Conservation (phyloP, 306 rosid species). For the Gleditsia sinensis region DNA sequence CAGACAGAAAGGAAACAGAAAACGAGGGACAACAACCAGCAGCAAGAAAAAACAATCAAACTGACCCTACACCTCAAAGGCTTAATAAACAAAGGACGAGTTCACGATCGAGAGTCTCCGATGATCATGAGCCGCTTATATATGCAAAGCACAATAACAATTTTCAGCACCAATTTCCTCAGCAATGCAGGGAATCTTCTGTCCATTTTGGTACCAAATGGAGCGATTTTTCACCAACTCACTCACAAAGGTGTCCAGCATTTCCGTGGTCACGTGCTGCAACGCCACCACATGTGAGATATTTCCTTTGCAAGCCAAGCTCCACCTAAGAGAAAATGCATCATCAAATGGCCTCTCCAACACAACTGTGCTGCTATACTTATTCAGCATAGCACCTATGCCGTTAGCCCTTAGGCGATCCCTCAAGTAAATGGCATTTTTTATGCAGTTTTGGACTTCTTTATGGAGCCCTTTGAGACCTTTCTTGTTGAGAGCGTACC, state of each 20-base stretch:
- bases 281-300: constrained; percentile 48
- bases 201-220: neutral
- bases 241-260: neutral
- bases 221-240: constrained; percentile 30
- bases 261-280: neutral
- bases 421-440: constrained; percentile 40
- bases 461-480: constrained; percentile 65
- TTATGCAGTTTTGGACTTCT: constrained; percentile 65
- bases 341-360: constrained; percentile 65
- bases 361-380: constrained; percentile 38
- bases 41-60: too few species aligned
- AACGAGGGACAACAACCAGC: too few species aligned
- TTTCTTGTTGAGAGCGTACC: too few species aligned
- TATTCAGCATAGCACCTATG: neutral
- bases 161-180: constrained; percentile 47
- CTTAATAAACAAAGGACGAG: too few species aligned
- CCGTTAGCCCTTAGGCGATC: neutral
- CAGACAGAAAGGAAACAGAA: too few species aligned
- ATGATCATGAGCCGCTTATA: too few species aligned
- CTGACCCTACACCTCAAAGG: too few species aligned
- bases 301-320: too few species aligned
- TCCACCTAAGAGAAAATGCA: constrained; percentile 56
- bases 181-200: neutral
- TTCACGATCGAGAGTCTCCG: too few species aligned
- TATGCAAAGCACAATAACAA: constrained; percentile 53